These are phyloP conservation scores for Elaeagnus macrophylla DNA, from an alignment of 306 rosid genomes.

Conservation along the genomic window DNA sequence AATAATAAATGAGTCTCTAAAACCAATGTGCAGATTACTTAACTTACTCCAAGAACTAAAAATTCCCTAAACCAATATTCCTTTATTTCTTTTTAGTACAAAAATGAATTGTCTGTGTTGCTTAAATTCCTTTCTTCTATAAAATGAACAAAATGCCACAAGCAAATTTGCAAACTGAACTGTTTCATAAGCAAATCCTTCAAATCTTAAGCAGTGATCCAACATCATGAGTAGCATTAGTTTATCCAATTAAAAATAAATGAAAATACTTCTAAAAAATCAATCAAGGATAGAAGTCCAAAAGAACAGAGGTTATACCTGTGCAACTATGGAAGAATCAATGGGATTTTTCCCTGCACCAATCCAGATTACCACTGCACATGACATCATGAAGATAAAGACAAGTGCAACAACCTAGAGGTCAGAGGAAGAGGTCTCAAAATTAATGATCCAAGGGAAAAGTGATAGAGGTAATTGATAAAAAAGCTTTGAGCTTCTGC, in stretches of 20 bases:
- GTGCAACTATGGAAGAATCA: conserved; percentile 46
- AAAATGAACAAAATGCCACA: conserved; percentile 2
- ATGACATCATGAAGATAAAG: conserved; percentile 39
- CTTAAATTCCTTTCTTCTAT: background rate
- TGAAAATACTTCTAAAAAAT: background rate
- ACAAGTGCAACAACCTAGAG: conserved; percentile 45
- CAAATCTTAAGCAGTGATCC: conserved; percentile 4
- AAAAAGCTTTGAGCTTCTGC: background rate
- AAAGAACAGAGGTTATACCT: conserved; percentile 28
- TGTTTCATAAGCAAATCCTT: background rate
- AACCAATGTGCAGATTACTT: too few relatives aligned
- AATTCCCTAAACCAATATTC: background rate
- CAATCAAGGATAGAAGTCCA: background rate
- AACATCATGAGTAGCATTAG: background rate
- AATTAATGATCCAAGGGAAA: conserved; percentile 11
- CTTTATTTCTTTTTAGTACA: background rate
- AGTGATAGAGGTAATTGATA: background rate
- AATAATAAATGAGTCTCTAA: too few relatives aligned
- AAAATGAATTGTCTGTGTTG: background rate
- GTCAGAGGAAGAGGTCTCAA: conserved; percentile 30
- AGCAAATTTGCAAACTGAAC: background rate
- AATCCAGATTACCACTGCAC: conserved; percentile 41
- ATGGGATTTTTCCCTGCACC: conserved; percentile 42
- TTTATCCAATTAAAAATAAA: background rate
- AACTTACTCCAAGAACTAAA: background rate